A percentile compares a stretch with the other conserved stretches of the same genome.
Evolutionary conservation across 1,284 basidiomycete genomes (phyloP).

Genomic region (Pholiota adiposa): DNA sequence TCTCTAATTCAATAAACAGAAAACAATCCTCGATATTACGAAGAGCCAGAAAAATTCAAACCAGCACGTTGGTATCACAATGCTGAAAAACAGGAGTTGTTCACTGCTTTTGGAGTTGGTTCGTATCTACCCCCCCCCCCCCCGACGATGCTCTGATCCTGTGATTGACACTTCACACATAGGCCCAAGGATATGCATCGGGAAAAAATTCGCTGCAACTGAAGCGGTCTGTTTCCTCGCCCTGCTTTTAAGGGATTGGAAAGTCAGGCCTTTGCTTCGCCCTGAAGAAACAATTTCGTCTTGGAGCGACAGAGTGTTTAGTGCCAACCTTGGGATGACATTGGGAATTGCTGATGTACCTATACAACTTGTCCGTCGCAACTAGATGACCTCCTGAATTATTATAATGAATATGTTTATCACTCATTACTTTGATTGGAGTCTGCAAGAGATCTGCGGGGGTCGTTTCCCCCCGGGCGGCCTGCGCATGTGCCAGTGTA

Average conservation of each 20-base stretch:
- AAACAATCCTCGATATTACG: constrained; percentile 38
- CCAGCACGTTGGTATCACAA: constrained; percentile 36
- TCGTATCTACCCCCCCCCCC: no score
- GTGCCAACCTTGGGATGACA: neutral
- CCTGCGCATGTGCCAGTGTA: no score
- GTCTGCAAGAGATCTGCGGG: no score
- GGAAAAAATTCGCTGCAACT: neutral
- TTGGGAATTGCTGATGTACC: neutral
- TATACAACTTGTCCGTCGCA: neutral
- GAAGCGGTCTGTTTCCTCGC: neutral
- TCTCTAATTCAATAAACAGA: constrained; percentile 31
- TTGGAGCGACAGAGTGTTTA: neutral
- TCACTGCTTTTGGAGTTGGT: neutral
- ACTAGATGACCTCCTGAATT: no score
- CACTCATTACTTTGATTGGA: no score
- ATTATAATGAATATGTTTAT: no score
- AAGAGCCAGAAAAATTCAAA: constrained; percentile 35
- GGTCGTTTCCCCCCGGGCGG: no score
- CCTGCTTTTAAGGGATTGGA: neutral
- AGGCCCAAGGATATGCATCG: neutral
- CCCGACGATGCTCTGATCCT: neutral
- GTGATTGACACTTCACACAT: no score
- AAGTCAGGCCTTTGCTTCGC: neutral
- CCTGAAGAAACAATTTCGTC: neutral
- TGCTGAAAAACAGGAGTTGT: neutral